phyloP scores from a whole-genome alignment of 2,329 filamentous ascomycete species.

The Sporothrix phasma region DNA sequence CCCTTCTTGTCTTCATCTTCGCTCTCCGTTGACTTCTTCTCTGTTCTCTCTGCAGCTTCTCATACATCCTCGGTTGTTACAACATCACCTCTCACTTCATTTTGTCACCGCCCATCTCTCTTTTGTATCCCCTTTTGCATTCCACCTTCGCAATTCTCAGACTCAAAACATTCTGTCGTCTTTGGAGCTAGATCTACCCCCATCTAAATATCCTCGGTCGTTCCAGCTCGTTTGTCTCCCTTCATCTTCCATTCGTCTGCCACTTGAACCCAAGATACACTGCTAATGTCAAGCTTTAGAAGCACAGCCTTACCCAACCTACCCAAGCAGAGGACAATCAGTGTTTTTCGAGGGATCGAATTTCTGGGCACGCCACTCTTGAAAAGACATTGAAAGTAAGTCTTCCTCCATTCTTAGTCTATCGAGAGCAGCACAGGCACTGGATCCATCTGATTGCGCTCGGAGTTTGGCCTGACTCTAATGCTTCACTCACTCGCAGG shows the following conservation, averaged over 20 bases:
- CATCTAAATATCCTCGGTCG: background rate
- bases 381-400: background rate
- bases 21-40: background rate
- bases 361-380: background rate
- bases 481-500: slow-evolving; percentile 11
- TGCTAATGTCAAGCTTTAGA: background rate
- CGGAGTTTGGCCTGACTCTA: background rate
- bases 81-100: slow-evolving; percentile 14
- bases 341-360: background rate
- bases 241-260: background rate
- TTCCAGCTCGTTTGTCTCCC: background rate
- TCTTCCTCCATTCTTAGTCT: background rate
- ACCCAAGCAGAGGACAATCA: background rate
- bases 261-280: too few species aligned
- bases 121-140: slow-evolving; percentile 16
- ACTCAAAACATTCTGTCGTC: background rate
- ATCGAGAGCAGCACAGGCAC: background rate
- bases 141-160: slow-evolving; percentile 1
- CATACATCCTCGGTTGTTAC: slow-evolving; percentile 19
- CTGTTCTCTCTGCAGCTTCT: slow-evolving; percentile 8
- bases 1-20: background rate
- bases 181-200: background rate
- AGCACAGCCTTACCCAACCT: background rate
- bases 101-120: background rate
- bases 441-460: too few species aligned